phyloP scores from a whole-genome alignment of 768 basidiomycete species.

The Clavaria fumosa region DNA sequence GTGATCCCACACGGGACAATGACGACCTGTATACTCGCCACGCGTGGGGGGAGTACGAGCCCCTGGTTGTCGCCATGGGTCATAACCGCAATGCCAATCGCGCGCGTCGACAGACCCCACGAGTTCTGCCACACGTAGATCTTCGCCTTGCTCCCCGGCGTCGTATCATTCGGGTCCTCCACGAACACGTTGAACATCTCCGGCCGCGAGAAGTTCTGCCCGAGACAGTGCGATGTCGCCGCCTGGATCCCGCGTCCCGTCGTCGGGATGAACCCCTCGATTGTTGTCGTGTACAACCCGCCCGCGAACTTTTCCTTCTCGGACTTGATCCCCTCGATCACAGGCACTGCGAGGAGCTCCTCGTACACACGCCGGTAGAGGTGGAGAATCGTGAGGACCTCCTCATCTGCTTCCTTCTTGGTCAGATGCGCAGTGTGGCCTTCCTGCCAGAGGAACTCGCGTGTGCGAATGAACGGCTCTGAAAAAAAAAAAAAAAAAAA shows the following conservation, averaged over 20 bases:
- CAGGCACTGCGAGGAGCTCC: slow-evolving; percentile 93
- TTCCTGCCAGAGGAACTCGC: slow-evolving; percentile 99
- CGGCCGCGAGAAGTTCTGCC: slow-evolving; percentile 92
- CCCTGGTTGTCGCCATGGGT: slow-evolving; percentile 97
- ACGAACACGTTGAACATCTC: slow-evolving; percentile 98
- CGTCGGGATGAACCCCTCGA: slow-evolving; percentile 96
- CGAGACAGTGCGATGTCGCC: slow-evolving; percentile 94
- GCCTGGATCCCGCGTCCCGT: slow-evolving; percentile 96
- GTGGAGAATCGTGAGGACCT: slow-evolving; percentile 89
- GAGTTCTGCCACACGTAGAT: slow-evolving; percentile 94
- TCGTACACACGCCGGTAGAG: slow-evolving; percentile 93
- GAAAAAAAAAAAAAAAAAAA: not conserved
- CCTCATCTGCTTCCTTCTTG: slow-evolving; percentile 77
- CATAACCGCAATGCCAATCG: slow-evolving; percentile 99
- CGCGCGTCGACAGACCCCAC: slow-evolving; percentile 93
- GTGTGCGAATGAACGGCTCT: slow-evolving; percentile 98
- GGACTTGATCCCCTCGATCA: slow-evolving; percentile 92
- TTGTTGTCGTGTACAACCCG: slow-evolving; percentile 92
- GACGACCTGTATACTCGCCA: slow-evolving; percentile 83
- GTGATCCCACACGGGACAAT: slow-evolving; percentile 91
- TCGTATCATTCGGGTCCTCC: slow-evolving; percentile 83
- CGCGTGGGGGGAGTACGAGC: slow-evolving; percentile 90
- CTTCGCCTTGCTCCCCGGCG: slow-evolving; percentile 49
- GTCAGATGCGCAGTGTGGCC: slow-evolving; percentile 93
- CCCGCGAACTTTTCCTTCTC: slow-evolving; percentile 99